phyloP scores from a whole-genome alignment of 306 rosid species.

The Comarum palustre region DNA sequence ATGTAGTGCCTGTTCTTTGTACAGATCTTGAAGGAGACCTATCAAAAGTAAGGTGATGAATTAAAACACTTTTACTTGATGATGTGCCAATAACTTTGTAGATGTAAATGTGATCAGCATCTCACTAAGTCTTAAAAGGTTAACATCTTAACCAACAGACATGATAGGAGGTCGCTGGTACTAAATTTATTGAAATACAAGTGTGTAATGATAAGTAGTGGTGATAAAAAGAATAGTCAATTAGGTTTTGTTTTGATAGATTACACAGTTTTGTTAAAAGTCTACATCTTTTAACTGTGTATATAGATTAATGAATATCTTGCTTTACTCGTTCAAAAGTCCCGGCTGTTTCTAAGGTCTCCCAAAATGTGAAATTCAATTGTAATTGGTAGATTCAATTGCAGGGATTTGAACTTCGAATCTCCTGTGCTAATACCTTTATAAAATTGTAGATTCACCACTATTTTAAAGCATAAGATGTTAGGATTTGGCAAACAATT shows the following conservation, averaged over 20 bases:
- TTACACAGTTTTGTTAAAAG: background rate
- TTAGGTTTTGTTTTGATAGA: background rate
- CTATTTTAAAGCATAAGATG: background rate
- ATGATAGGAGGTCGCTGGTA: background rate
- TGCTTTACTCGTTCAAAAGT: background rate
- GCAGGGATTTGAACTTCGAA: background rate
- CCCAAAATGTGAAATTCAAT: background rate
- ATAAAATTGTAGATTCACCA: background rate
- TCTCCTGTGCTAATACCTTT: background rate
- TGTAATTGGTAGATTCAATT: background rate
- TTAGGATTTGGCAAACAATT: background rate
- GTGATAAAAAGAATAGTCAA: background rate
- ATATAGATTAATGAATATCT: background rate
- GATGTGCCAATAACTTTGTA: background rate
- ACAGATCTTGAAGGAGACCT: constrained; percentile 81
- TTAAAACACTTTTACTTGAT: constrained; percentile 15
- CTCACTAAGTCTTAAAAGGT: background rate
- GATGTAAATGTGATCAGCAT: background rate
- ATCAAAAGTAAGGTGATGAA: constrained; percentile 73
- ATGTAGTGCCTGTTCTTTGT: constrained; percentile 82
- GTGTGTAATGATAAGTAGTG: background rate
- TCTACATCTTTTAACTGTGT: background rate
- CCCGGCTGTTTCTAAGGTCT: background rate
- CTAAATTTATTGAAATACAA: background rate
- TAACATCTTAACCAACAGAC: background rate